Base-by-base conservation (phyloP, 768 basidiomycete genomes). In the Suillus paluster region DNA sequence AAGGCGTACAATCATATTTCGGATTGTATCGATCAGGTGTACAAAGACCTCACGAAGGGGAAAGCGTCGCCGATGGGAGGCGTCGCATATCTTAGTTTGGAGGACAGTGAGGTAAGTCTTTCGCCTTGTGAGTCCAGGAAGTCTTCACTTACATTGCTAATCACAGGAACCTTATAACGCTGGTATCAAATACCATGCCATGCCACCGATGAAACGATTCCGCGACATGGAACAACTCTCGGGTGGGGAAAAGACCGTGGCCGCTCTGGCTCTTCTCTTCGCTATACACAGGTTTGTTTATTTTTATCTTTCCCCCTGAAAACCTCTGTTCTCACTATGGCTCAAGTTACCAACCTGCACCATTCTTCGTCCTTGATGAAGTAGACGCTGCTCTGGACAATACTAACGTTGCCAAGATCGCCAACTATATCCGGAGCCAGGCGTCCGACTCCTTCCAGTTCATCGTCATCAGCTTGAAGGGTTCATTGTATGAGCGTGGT, bases 201-300 rank as follows among this genome's bases (percentile, higher is more conserved):
- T 99, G 97, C 97, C n/a, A 0, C 97, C 97, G 1, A 97, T 98
- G 90, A 99, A 99, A 74, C 91, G 95, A 2, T 99, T 99, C 84
- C 85, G 96, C 64, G 97, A 99, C 72, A 99, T 99, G 96, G 96
- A 98, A 62, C 97, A 99, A 73, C 81, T 99, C 15, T 99, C 96
- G 0, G 97, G 97, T 58, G 97, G 97, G 23, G 97, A 99, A 74
- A 98, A 99, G 80, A 99, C 97, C 0, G 96, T 99, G 53, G 97
- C 97, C 7, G 97, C 97, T 7, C 79, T 99, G n/a, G 97, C 97
- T 1, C 81, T 99, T 21, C 82, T 99, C 36, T 98, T 99, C 67
- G 96, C 97, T 5, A 97, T 99, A 58, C 97, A 99, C 75, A 95
- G 92, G 94, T 91, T 57, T 41, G 78, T 9, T 6, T n/a, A 54